These are phyloP conservation scores for Prototheca stagnorum DNA, from an alignment of 163 green algal species.

Conservation along the genomic window DNA sequence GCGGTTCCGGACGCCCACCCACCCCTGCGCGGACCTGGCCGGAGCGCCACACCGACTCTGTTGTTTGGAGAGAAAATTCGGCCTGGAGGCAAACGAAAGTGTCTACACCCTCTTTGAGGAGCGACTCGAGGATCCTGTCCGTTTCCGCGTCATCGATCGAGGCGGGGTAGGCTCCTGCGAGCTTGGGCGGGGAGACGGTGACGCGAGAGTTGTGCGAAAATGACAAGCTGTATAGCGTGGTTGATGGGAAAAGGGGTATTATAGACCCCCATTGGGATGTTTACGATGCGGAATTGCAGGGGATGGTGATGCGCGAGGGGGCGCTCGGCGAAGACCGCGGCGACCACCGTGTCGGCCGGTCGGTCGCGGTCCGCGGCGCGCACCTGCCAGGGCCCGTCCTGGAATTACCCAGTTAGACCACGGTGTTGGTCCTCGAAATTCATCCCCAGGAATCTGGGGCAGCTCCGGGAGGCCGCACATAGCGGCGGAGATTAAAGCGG, in stretches of 20 bases:
- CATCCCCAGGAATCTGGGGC: conserved; percentile 3
- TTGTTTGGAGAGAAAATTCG: conserved; percentile 51
- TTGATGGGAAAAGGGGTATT: too few relatives aligned
- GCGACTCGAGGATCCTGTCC: conserved; percentile 38
- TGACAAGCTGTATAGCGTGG: too few relatives aligned
- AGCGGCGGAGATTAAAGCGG: too few relatives aligned
- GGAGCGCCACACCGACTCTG: conserved; percentile 42
- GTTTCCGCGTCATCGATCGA: conserved; percentile 57
- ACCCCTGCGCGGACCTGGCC: conserved; percentile 5
- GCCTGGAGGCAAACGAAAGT: conserved; percentile 68
- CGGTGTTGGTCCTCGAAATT: conserved; percentile 38
- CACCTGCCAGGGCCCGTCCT: conserved; percentile 17
- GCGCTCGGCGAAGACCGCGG: too few relatives aligned
- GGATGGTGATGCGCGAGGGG: too few relatives aligned
- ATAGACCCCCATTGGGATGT: too few relatives aligned
- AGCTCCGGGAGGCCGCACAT: conserved; percentile 12
- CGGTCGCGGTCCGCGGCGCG: too few relatives aligned
- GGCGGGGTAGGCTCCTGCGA: conserved; percentile 40
- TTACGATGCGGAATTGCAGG: too few relatives aligned
- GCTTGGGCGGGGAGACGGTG: too few relatives aligned
- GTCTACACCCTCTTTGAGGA: conserved; percentile 57
- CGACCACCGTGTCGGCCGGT: too few relatives aligned
- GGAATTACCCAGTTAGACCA: conserved; percentile 63
- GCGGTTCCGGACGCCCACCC: too few relatives aligned
- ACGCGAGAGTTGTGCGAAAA: too few relatives aligned